Evolutionary conservation across 805 yeast species (phyloP), one percentile per base, ranked within the genome.

Genomic region (Blastobotrys mokoenaii): DNA sequence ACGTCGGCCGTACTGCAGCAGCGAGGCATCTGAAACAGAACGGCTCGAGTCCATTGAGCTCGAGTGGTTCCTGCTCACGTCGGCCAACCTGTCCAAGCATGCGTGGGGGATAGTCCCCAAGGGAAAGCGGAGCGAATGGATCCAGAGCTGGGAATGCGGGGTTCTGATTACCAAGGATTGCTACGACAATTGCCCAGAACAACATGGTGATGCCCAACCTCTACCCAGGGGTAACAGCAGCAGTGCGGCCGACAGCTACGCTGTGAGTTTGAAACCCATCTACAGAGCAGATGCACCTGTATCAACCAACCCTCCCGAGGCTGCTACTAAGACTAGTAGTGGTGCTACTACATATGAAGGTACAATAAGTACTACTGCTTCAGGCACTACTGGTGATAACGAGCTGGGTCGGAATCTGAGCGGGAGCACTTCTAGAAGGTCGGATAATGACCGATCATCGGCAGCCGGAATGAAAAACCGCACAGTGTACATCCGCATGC

Each of bases 61-160:
- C 3, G 72, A 75, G 42, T 86, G 95, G 94, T 72, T 80, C 15
- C 59, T 83, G 4, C 68, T 83, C 57, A 83, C 93, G 0, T 80
- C 88, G 40, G 83, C 86, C 29, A 86, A 86, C 56, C 56, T 84
- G 35, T 80, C 89, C 29, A 76, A 76, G 45, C 82, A 77, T 48
- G 95, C 95, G 1, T 86, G 95, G 95, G 95, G 95, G 0, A 63
- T 58, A 3, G 64, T 66, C 12, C 53, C 58, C 34, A 45, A 61
- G 20, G 41, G 22, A 45, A 39, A 38, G 41, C 34, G 47, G 41
- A 46, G 51, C 46, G 63, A 54, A 47, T 54, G 51, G 52, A 66
- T 63, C 45, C 61, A 50, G 58, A 76, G 69, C 2, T 79, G 67
- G 59, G 85, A 80, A 55, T 70, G 71, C 1, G 84, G 84, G 1